A percentile compares a stretch with the other conserved stretches of the same genome.
Evolutionary conservation across 2,329 filamentous ascomycete species (phyloP).

Genomic region (Chrysosporium keratinophilum): DNA sequence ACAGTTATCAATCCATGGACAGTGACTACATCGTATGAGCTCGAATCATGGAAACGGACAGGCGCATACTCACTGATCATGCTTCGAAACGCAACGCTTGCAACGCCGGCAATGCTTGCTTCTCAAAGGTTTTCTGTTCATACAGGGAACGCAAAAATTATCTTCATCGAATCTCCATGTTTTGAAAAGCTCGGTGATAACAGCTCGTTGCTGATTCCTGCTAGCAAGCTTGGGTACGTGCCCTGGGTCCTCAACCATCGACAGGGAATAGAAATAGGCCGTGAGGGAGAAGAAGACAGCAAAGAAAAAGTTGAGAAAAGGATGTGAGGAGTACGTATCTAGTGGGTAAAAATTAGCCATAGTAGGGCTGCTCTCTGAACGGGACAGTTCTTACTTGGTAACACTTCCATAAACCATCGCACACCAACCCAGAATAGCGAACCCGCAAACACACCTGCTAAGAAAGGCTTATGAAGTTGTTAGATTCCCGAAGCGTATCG

Average conservation of each 20-base stretch:
- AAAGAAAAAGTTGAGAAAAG: slow-evolving; percentile 72
- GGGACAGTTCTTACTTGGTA: slow-evolving; percentile 51
- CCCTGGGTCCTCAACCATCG: slow-evolving; percentile 82
- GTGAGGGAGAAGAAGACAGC: slow-evolving; percentile 53
- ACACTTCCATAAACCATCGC: slow-evolving; percentile 62
- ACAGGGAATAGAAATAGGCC: slow-evolving; percentile 73
- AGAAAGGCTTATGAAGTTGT: slow-evolving; percentile 57
- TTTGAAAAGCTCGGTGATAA: slow-evolving; percentile 76
- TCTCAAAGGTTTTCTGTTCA: slow-evolving; percentile 82
- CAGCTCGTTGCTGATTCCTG: slow-evolving; percentile 76
- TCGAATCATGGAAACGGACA: not conserved
- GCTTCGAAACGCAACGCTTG: slow-evolving; percentile 84
- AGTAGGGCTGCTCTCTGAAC: not conserved
- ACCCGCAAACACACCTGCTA: slow-evolving; percentile 85
- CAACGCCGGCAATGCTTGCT: slow-evolving; percentile 95
- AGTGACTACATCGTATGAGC: slow-evolving; percentile 54
- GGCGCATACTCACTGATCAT: slow-evolving; percentile 68
- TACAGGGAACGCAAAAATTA: slow-evolving; percentile 89
- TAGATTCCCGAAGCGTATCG: slow-evolving; percentile 13
- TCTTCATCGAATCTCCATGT: slow-evolving; percentile 85
- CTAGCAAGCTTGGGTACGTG: slow-evolving; percentile 86
- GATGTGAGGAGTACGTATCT: slow-evolving; percentile 56
- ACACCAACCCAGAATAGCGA: slow-evolving; percentile 71
- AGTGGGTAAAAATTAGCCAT: slow-evolving; percentile 27
- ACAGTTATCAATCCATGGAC: slow-evolving; percentile 96